phyloP scores from a whole-genome alignment of 306 rosid genomes.

The Cyamopsis tetragonoloba region DNA sequence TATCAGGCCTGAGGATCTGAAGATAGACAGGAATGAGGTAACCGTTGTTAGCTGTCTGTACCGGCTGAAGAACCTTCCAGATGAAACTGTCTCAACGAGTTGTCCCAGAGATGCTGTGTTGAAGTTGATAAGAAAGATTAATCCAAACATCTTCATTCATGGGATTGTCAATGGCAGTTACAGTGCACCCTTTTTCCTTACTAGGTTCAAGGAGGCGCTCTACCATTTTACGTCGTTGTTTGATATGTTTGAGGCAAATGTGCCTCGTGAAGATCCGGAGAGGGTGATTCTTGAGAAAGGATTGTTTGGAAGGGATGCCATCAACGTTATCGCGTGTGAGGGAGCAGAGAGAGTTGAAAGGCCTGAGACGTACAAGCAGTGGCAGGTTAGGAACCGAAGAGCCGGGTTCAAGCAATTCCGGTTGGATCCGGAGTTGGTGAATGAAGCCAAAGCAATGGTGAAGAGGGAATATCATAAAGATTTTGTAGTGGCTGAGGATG shows the following conservation, averaged over 20 bases:
- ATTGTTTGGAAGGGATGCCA: conserved; percentile 56
- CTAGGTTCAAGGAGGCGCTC: conserved; percentile 67
- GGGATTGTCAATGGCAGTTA: conserved; percentile 66
- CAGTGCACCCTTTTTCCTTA: conserved; percentile 70
- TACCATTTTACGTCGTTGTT: conserved; percentile 70
- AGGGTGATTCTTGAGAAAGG: conserved; percentile 57
- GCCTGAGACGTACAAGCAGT: conserved; percentile 83
- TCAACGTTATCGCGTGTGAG: conserved; percentile 83
- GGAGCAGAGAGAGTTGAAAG: conserved; percentile 70
- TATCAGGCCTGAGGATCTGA: conserved; percentile 44
- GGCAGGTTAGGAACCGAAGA: conserved; percentile 71
- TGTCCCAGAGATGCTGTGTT: conserved; percentile 67
- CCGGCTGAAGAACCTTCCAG: conserved; percentile 60
- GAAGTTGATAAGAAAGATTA: conserved; percentile 55
- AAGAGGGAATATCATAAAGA: conserved; percentile 62
- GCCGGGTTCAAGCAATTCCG: conserved; percentile 72
- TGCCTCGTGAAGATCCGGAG: conserved; percentile 49
- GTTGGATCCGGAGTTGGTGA: conserved; percentile 43
- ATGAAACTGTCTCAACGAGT: conserved; percentile 45
- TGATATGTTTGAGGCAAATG: conserved; percentile 69
- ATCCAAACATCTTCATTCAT: conserved; percentile 68
- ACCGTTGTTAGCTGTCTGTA: conserved; percentile 56
- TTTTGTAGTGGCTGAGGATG: conserved; percentile 57
- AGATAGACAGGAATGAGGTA: conserved; percentile 44
- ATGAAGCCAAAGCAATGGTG: conserved; percentile 37